These are phyloP conservation scores for Inga laurina DNA, from an alignment of 306 rosid genomes.

Conservation along the genomic window DNA sequence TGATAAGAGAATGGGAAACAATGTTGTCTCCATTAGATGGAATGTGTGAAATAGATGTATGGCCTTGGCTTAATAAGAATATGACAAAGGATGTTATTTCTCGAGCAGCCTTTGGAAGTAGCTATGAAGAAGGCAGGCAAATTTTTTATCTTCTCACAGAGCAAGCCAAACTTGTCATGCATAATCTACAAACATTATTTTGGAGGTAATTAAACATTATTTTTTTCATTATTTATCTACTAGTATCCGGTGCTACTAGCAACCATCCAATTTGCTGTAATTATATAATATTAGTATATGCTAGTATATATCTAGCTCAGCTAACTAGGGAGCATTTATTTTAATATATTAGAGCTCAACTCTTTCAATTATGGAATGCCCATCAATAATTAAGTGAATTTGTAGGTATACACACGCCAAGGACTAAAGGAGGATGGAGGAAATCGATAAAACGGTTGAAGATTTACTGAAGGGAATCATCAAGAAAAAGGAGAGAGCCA, in stretches of 20 bases:
- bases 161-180: neutral
- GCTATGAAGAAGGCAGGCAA: constrained; percentile 31
- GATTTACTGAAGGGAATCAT: constrained; percentile 19
- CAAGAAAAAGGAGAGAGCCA: constrained; percentile 37
- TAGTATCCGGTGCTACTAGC: too few relatives aligned
- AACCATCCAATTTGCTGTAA: too few relatives aligned
- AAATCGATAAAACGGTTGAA: constrained; percentile 3
- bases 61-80: neutral
- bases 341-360: too few relatives aligned
- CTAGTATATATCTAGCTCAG: too few relatives aligned
- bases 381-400: neutral
- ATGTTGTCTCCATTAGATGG: constrained; percentile 10
- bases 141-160: constrained; percentile 35
- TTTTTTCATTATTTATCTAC: too few relatives aligned
- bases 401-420: constrained; percentile 22
- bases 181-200: neutral
- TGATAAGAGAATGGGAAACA: neutral
- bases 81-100: neutral
- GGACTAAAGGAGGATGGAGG: constrained; percentile 22
- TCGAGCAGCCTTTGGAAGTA: neutral
- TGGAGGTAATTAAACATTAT: constrained; percentile 7
- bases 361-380: neutral
- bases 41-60: constrained; percentile 10
- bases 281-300: too few relatives aligned
- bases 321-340: too few relatives aligned